Base-by-base conservation (phyloP, 2,329 filamentous ascomycete genomes). In the Hypoxylon sp. region DNA sequence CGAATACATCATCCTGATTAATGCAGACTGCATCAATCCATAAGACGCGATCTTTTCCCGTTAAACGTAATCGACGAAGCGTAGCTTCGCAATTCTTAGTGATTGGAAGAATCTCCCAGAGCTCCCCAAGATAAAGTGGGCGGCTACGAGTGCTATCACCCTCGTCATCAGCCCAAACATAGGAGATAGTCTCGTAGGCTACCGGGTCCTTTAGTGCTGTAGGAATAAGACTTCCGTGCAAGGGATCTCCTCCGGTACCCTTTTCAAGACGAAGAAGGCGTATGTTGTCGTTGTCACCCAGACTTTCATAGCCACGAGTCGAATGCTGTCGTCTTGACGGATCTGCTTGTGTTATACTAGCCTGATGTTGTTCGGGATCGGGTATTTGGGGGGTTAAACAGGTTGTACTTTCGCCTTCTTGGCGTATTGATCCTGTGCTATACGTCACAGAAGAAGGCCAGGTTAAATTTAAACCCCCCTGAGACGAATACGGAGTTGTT, bases 11-110 rank as follows among this genome's bases (percentile, higher is more conserved):
- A 1, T 6, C 7, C n/a, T 56, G 52, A 17, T 56, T 45, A 14
- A 56, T 56, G 28, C 52, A 56, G 10, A 56, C 17, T 2, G 52
- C 38, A 14, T 56, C 52, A 2, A 56, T 17, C 52, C 52, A 56
- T 3, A 56, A 7, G 6, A 21, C 3, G 3, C 23, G 23, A 3
- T 45, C 52, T 19, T 21, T 3, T 10, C 19, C 9, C 1, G 2
- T 2, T 13, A 9, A 17, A 5, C 52, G 52, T 3, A 56, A 41
- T 14, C 52, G 52, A 19, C 52, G 52, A 32, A 56, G 36, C 5
- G 52, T 38, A 4, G 36, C 23, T 9, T 45, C 52, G 38, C 52
- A 56, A 14, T 56, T 56, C 3, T 21, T 56, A 5, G 38, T 56
- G 23, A 56, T 56, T 7, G 38, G 36, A 32, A 56, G 52, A 19